A percentile compares a stretch with the other conserved stretches of the same genome.
Evolutionary conservation across 208 protist genomes (phyloP).

Genomic region (Wallacemonas sp.): DNA sequence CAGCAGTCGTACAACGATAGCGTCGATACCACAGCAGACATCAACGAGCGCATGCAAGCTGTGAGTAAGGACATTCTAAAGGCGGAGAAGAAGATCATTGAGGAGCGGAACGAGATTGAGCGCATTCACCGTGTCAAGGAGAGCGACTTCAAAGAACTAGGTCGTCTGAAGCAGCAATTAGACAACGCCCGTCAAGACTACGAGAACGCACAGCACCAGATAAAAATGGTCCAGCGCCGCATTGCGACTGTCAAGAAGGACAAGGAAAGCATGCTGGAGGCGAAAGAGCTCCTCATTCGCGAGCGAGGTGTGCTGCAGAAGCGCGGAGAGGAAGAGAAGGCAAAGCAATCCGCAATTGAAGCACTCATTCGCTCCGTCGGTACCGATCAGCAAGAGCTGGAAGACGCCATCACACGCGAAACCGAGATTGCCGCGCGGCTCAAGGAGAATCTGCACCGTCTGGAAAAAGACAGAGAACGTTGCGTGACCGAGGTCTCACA

Average conservation of each 20-base stretch:
- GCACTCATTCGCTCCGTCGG: constrained; percentile 57
- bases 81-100: constrained; percentile 72
- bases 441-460: constrained; percentile 50
- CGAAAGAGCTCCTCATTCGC: constrained; percentile 51
- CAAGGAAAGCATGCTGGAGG: constrained; percentile 61
- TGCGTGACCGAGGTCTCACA: constrained; percentile 88
- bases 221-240: constrained; percentile 62
- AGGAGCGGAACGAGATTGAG: constrained; percentile 52
- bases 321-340: constrained; percentile 54
- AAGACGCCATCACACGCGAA: constrained; percentile 89
- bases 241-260: constrained; percentile 59
- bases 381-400: constrained; percentile 65
- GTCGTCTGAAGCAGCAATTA: constrained; percentile 81
- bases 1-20: constrained; percentile 92
- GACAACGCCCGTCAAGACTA: constrained; percentile 80
- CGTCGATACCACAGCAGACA: constrained; percentile 83
- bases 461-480: constrained; percentile 93
- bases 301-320: constrained; percentile 80
- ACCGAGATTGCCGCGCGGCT: constrained; percentile 59
- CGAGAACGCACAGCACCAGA: constrained; percentile 74
- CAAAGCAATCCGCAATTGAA: constrained; percentile 64
- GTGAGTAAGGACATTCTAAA: constrained; percentile 66
- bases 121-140: constrained; percentile 73
- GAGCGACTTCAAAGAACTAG: constrained; percentile 74
- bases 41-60: constrained; percentile 82